Evolutionary conservation across 192 early-diverging fungal genomes (phyloP).

Genomic region (Entomortierella lignicola): DNA sequence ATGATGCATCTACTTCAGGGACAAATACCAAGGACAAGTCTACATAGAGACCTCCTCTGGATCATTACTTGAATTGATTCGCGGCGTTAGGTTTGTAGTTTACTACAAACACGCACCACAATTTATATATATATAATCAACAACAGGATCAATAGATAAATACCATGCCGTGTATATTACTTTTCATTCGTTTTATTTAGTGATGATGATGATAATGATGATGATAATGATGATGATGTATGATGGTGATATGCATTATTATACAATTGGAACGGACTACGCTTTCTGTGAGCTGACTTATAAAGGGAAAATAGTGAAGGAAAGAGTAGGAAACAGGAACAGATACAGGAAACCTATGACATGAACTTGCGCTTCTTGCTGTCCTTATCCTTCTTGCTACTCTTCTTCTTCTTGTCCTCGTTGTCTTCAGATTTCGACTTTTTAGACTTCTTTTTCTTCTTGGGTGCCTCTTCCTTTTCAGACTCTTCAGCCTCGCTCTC

Average conservation of each 20-base stretch:
- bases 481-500: conserved; percentile 30
- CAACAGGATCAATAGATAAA: background rate
- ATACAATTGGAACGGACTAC: conserved; percentile 16
- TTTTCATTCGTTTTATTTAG: background rate
- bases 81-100: too few species aligned
- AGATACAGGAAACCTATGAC: conserved; percentile 24
- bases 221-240: conserved; percentile 3
- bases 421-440: conserved; percentile 53
- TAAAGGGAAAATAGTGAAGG: background rate
- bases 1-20: conserved; percentile 1
- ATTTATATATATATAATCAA: too few species aligned
- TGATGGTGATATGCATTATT: conserved; percentile 9
- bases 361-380: conserved; percentile 57
- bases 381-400: conserved; percentile 52
- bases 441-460: conserved; percentile 62
- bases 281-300: too few species aligned
- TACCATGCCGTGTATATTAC: conserved; percentile 5
- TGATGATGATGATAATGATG: background rate
- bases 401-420: conserved; percentile 53
- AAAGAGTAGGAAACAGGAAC: background rate
- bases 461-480: conserved; percentile 46
- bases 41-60: background rate
- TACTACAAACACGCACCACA: too few species aligned
- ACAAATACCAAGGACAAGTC: conserved; percentile 13
- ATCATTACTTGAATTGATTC: too few species aligned